Percentiles rank a stretch among this genome's conserved stretches.
phyloP scores from a whole-genome alignment of 345 rosid genomes.

The Hibiscus syriacus region DNA sequence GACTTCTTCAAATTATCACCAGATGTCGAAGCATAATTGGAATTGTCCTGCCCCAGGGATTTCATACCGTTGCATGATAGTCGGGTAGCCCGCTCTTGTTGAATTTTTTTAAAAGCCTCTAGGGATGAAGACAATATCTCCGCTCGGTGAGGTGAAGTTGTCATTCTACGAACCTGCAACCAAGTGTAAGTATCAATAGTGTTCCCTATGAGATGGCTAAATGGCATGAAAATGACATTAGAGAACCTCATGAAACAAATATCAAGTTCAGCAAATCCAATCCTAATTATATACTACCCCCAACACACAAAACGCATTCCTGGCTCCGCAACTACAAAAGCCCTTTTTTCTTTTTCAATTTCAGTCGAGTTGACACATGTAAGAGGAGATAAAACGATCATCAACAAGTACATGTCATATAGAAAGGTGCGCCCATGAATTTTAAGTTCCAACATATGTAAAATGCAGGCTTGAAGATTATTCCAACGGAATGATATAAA shows the following conservation, averaged over 20 bases:
- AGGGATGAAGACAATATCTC: slow-evolving; percentile 67
- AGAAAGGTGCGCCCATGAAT: neutral
- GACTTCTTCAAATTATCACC: slow-evolving; percentile 18
- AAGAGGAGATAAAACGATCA: neutral
- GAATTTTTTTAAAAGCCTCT: slow-evolving; percentile 70
- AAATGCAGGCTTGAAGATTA: neutral
- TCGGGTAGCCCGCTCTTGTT: slow-evolving; percentile 47
- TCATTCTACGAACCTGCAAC: slow-evolving; percentile 70
- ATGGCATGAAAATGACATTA: neutral
- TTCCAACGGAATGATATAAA: neutral
- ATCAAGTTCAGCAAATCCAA: neutral
- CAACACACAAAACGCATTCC: neutral
- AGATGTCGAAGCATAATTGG: slow-evolving; percentile 16
- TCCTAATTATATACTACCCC: neutral
- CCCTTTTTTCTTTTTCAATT: neutral
- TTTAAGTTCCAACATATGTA: neutral
- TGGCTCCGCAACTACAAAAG: neutral
- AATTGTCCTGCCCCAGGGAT: slow-evolving; percentile 23
- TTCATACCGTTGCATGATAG: slow-evolving; percentile 17
- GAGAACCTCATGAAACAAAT: neutral
- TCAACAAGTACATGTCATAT: neutral
- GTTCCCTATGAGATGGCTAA: slow-evolving; percentile 18
- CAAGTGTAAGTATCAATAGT: slow-evolving; percentile 15
- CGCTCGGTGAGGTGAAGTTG: slow-evolving; percentile 66
- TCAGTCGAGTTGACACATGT: neutral